Percentiles rank a stretch among this genome's conserved stretches.
phyloP scores from a whole-genome alignment of 495 filamentous ascomycete genomes.

The Xeromyces bisporus region DNA sequence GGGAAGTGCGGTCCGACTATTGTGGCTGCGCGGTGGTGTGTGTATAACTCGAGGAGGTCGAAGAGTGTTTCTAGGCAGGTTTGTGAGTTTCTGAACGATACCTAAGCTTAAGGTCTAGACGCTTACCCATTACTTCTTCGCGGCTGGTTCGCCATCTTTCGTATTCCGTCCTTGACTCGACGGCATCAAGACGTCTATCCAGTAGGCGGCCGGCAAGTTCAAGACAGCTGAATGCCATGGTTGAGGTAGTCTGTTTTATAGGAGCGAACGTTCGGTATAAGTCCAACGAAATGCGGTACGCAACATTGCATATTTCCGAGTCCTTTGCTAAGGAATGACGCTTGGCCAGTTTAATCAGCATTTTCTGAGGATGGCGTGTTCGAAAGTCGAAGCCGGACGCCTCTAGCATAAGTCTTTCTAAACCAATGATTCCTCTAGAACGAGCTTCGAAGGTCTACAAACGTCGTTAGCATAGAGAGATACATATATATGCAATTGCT shows the following conservation, averaged over 20 bases:
- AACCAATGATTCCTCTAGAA: constrained; percentile 61
- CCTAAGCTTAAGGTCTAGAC: not conserved
- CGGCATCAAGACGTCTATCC: constrained; percentile 27
- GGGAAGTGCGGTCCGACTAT: constrained; percentile 53
- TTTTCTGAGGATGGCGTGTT: constrained; percentile 71
- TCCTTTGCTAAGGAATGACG: constrained; percentile 31
- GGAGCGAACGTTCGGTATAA: constrained; percentile 85
- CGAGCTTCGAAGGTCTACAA: constrained; percentile 57
- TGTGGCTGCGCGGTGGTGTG: constrained; percentile 55
- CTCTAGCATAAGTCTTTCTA: constrained; percentile 91
- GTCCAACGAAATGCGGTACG: constrained; percentile 72
- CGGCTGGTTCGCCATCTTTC: constrained; percentile 42
- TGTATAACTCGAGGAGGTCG: constrained; percentile 78
- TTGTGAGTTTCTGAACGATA: not conserved
- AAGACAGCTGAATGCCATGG: constrained; percentile 65
- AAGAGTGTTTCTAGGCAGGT: constrained; percentile 52
- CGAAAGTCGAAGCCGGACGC: constrained; percentile 85
- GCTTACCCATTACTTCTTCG: constrained; percentile 50
- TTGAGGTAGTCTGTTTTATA: constrained; percentile 65
- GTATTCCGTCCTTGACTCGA: constrained; percentile 32
- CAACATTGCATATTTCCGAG: constrained; percentile 38
- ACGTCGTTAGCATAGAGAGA: not conserved
- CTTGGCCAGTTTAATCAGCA: constrained; percentile 57
- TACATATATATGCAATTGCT: no score
- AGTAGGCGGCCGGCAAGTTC: constrained; percentile 60